Evolutionary conservation across 1,139 yeast genomes (phyloP), one percentile per base, ranked within the genome.

Genomic region (Arxiozyma telluris): DNA sequence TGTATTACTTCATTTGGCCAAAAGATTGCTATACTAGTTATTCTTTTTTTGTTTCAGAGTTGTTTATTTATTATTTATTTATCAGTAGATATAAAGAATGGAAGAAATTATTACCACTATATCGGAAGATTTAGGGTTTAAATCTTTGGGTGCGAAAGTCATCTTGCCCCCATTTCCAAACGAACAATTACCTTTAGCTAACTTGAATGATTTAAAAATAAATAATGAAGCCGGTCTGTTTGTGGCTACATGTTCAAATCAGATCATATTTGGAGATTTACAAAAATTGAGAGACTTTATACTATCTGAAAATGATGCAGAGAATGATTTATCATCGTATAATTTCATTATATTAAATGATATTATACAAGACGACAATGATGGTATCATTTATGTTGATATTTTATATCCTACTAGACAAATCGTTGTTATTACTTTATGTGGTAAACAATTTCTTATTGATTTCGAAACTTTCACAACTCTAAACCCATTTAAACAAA

Each of bases 61-160:
- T 8, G 11, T 27, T 2, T 27, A 27, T 5, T 27, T 27, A n/a
- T 6, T 27, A 27, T 27, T 27, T 27, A 8, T 34, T 34, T 15
- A 12, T 34, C n/a, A 8, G 7, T 34, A 34, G n/a, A 34, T 15
- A 2, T 15, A 34, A 34, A 34, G 41, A 20, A 45, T 45, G 47
- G 60, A 58, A 23, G 69, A 65, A 52, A 49, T 66, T 23, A 57
- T 57, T 12, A 64, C 68, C 1, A 45, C 52, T 42, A 70, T 64
- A 44, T 59, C 68, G 11, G 67, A 73, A 65, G 73, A 71, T 54
- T 69, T 69, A 55, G 76, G 76, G 3, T 73, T 72, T 63, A 72
- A 69, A 57, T 61, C 66, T 39, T 49, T 73, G 20, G 73, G 72
- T 15, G 55, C 60, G 15, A 59, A 65, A 27, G 62, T 59, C 21